phyloP scores from a whole-genome alignment of 257 asterid genomes.

The Gentiana macrophylla region DNA sequence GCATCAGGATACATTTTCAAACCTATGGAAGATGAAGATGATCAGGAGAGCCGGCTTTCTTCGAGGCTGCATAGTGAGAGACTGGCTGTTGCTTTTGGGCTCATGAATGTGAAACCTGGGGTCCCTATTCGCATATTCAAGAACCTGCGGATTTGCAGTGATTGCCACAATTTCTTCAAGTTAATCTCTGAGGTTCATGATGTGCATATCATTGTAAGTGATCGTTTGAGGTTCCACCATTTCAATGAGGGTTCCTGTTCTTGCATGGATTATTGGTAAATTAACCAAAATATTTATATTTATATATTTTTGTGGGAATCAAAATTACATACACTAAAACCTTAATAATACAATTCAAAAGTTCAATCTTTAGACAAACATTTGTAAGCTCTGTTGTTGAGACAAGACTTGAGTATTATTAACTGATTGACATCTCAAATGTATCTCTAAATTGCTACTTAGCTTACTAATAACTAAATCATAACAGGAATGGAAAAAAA shows the following conservation, averaged over 20 bases:
- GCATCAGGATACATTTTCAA: conserved; percentile 43
- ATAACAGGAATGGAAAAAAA: no score
- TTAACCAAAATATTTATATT: no score
- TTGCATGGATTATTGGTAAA: conserved; percentile 62
- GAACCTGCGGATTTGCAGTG: conserved; percentile 50
- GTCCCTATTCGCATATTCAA: conserved; percentile 53
- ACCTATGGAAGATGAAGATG: conserved; percentile 39
- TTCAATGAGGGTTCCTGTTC: conserved; percentile 58
- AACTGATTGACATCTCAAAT: no score
- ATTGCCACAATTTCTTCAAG: conserved; percentile 52
- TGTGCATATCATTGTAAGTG: conserved; percentile 62
- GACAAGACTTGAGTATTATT: no score
- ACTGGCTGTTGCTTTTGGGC: conserved; percentile 57
- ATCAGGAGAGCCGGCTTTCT: conserved; percentile 31
- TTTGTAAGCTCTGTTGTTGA: no score
- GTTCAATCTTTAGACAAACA: no score
- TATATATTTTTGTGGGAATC: no score
- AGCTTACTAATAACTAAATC: no score
- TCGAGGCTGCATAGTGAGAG: conserved; percentile 67
- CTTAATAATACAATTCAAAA: no score
- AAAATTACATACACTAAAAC: no score
- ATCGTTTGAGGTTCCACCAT: conserved; percentile 66
- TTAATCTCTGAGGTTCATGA: conserved; percentile 29
- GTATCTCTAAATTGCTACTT: no score
- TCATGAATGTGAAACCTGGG: conserved; percentile 41